These are phyloP conservation scores for Carex cristatella DNA, from an alignment of 176 grass and related monocot species.

Conservation along the genomic window DNA sequence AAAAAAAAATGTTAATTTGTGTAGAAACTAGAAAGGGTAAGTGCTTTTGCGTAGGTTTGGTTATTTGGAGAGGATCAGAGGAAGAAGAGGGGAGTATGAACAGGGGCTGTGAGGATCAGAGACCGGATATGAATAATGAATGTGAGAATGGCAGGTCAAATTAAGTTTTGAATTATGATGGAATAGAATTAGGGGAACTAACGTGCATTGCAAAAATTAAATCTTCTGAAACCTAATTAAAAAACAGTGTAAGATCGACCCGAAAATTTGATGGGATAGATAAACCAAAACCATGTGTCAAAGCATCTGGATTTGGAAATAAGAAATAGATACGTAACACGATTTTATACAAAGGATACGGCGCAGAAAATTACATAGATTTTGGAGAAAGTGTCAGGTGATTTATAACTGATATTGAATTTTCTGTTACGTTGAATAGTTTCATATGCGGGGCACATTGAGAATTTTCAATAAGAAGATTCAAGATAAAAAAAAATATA, in stretches of 20 bases:
- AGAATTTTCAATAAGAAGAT: no score
- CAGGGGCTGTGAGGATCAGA: not conserved
- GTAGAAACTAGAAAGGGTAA: not conserved
- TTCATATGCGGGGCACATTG: no score
- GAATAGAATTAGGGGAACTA: not conserved
- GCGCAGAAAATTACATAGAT: no score
- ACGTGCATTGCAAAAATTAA: constrained; percentile 16
- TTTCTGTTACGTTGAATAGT: no score
- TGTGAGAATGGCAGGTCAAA: not conserved
- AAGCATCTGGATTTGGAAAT: not conserved
- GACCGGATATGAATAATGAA: no score
- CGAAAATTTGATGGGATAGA: not conserved
- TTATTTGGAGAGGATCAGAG: constrained; percentile 1
- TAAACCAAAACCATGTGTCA: constrained; percentile 13
- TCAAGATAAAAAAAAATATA: no score
- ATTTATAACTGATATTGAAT: no score
- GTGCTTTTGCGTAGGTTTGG: not conserved
- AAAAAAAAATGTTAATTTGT: not conserved
- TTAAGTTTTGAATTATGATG: not conserved
- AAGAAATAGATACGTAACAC: no score
- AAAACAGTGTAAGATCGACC: not conserved
- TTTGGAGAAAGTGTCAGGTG: no score
- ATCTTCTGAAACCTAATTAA: not conserved
- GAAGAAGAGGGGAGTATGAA: not conserved
- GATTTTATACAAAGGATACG: no score